Evolutionary conservation across 176 grass and related monocot species (phyloP), one percentile per base, ranked within the genome.

Genomic region (Raddia guianensis): DNA sequence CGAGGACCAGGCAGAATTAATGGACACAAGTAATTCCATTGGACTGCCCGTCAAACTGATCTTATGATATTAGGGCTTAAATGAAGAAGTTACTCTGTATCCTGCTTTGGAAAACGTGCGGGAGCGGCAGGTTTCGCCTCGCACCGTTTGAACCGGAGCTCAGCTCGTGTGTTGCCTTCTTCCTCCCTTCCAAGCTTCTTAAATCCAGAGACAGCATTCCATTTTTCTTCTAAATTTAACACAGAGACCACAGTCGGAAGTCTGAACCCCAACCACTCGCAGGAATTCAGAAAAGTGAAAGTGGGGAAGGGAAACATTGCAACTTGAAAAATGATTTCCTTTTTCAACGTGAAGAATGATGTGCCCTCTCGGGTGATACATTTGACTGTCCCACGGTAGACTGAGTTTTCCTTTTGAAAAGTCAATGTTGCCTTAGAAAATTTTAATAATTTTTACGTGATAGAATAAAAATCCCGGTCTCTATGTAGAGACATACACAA

Each of bases 41-140:
- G 48, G 62, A 68, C 56, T 14, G 13, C 20, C 72, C 73, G 66
- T 87, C 67, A 44, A 21, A 72, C 21, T 37, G 59, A 52, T 47
- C 43, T 40, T 74, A 74, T 53, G 18, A 35, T 67, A 16, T 40
- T 2, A 40, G 37, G 37, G 37, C 2, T 40, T 40, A 40, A 27
- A 71, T 37, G 55, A 70, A 62, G 35, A 70, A 62, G 35, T 48
- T 73, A 12, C 72, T 27, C 46, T 66, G 21, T 68, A 79, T 35
- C 44, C 14, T 73, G 46, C 49, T 83, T 73, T n/a, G 15, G 68
- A 52, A 44, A 44, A 75, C 37, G 37, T 40, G 4, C 0, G 37
- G 37, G 37, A 40, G 37, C 3, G 4, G 37, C 37, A 40, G 21
- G 47, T 61, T 66, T 78, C 50, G 10, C 12, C 57, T 67, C 9